Conservation (phyloP, 441 rosid genomes). For the Mallotus repandus region DNA sequence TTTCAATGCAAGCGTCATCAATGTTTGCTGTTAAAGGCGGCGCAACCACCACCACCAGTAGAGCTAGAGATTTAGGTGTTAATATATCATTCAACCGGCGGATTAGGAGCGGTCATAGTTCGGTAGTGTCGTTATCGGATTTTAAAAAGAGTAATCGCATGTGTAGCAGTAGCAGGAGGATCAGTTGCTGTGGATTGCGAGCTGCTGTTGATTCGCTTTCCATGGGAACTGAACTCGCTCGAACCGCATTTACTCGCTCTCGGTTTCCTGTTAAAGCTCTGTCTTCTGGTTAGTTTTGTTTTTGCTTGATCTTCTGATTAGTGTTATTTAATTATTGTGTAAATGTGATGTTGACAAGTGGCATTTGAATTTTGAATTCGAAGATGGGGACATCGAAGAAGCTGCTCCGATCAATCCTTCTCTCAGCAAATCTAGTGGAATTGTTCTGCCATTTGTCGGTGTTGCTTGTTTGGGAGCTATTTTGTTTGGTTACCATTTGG, state of each 20-base stretch:
- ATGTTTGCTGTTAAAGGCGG: slow-evolving; percentile 36
- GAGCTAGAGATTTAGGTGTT: slow-evolving; percentile 11
- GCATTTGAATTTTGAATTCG: slow-evolving; percentile 16
- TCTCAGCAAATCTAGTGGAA: slow-evolving; percentile 55
- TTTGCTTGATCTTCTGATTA: background rate
- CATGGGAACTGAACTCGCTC: slow-evolving; percentile 67
- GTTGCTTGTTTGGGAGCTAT: slow-evolving; percentile 97
- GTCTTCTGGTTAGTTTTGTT: slow-evolving; percentile 57
- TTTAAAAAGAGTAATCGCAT: slow-evolving; percentile 27
- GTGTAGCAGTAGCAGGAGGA: slow-evolving; percentile 1
- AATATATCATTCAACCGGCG: slow-evolving; percentile 30
- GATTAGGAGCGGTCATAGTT: slow-evolving; percentile 24
- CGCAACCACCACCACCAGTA: too few relatives aligned
- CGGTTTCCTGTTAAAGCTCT: slow-evolving; percentile 61
- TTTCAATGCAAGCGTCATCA: slow-evolving; percentile 28
- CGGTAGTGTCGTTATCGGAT: background rate
- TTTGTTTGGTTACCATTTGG: slow-evolving; percentile 96
- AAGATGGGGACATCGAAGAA: slow-evolving; percentile 71
- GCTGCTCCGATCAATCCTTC: slow-evolving; percentile 40
- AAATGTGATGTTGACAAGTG: background rate
- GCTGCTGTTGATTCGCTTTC: slow-evolving; percentile 30
- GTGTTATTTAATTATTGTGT: background rate
- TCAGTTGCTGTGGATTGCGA: slow-evolving; percentile 35
- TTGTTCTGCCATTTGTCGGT: slow-evolving; percentile 82
- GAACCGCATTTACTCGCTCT: slow-evolving; percentile 53